phyloP scores from a whole-genome alignment of 163 green algal species.

The Chlamydomonas reinhardtii region DNA sequence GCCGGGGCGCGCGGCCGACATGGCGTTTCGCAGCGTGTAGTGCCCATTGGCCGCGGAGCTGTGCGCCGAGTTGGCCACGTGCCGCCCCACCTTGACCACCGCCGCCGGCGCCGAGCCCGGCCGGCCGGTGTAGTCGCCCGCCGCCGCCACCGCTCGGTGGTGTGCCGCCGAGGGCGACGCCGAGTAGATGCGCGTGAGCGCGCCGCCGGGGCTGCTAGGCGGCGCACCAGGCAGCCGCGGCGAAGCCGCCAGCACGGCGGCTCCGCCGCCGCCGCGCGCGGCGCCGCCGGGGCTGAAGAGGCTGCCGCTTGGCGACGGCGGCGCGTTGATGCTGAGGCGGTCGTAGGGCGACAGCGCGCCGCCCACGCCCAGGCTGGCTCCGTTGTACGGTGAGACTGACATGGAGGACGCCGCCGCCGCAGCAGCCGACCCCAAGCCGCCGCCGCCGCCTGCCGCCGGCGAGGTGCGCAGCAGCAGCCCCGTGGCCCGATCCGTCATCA shows the following conservation, averaged over 20 bases:
- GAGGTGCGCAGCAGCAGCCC: conserved; percentile 29
- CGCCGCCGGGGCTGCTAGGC: not conserved
- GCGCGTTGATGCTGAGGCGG: not conserved
- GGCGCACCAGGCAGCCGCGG: not conserved
- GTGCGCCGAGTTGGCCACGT: conserved; percentile 24
- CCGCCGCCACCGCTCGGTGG: conserved; percentile 3
- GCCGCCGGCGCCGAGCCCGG: conserved; percentile 18
- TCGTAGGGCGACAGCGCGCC: not conserved
- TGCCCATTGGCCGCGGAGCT: conserved; percentile 34
- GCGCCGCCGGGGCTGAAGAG: not conserved
- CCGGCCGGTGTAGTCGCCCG: not conserved
- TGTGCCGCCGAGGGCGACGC: conserved; percentile 20
- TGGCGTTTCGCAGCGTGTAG: conserved; percentile 51
- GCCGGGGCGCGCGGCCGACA: conserved; percentile 40
- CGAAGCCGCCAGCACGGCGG: not conserved
- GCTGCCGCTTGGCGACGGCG: conserved; percentile 11
- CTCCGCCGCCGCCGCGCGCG: not conserved
- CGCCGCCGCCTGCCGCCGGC: no score
- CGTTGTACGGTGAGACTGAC: not conserved
- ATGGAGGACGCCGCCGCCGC: not conserved
- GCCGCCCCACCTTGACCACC: conserved; percentile 33
- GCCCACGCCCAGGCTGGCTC: not conserved
- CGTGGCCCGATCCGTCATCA: conserved; percentile 41
- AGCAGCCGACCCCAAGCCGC: no score
- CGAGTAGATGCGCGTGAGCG: conserved; percentile 44